Conservation (phyloP, 805 yeast genomes). For the Lipomyces starkeyi region DNA sequence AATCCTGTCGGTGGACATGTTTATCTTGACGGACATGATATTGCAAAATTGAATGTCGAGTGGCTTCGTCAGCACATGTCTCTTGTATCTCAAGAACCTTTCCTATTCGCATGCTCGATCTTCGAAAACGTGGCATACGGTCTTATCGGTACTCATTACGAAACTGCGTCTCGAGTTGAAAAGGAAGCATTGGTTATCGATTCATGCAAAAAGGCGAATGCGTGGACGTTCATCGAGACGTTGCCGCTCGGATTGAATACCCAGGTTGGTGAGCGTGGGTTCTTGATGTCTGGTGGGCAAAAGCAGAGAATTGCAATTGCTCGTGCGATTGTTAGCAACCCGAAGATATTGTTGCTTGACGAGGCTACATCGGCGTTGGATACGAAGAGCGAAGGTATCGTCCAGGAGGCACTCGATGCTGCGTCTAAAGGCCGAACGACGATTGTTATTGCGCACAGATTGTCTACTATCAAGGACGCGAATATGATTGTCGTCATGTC, state of each 20-base stretch:
- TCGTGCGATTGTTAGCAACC: slow-evolving; percentile 60
- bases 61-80: slow-evolving; percentile 62
- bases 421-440: slow-evolving; percentile 50
- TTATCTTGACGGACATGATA: slow-evolving; percentile 54
- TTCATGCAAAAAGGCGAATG: slow-evolving; percentile 60
- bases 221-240: slow-evolving; percentile 54
- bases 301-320: slow-evolving; percentile 56
- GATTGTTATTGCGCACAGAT: slow-evolving; percentile 58
- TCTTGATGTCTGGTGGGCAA: slow-evolving; percentile 4
- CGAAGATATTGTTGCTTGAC: slow-evolving; percentile 61
- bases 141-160: slow-evolving; percentile 47
- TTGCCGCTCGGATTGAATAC: slow-evolving; percentile 60
- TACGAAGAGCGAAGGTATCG: slow-evolving; percentile 64
- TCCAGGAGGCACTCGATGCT: slow-evolving; percentile 55
- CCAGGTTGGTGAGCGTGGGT: slow-evolving; percentile 53
- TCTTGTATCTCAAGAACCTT: slow-evolving; percentile 63
- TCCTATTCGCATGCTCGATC: slow-evolving; percentile 76
- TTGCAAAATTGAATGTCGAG: slow-evolving; percentile 56
- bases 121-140: slow-evolving; percentile 83
- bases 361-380: slow-evolving; percentile 74
- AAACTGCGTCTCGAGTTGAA: slow-evolving; percentile 47
- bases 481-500: slow-evolving; percentile 54
- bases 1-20: slow-evolving; percentile 58
- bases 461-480: slow-evolving; percentile 57
- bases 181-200: slow-evolving; percentile 47